Evolutionary conservation across 495 filamentous ascomycete species (phyloP), one percentile per base, ranked within the genome.

Genomic region (Tuber borchii): DNA sequence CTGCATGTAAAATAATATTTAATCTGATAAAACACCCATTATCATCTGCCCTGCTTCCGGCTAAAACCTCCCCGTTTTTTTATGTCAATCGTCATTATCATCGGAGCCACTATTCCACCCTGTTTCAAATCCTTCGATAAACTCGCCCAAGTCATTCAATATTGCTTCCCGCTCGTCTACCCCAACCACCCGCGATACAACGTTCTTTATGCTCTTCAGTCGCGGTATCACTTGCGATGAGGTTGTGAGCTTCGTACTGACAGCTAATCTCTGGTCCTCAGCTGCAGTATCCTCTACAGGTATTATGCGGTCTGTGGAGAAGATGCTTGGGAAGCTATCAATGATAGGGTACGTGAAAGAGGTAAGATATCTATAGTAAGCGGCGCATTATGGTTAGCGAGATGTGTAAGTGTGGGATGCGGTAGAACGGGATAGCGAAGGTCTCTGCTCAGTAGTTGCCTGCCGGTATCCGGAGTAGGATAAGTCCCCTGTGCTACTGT

Each of bases 81-180:
- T 19, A 9, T 71, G 71, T 85, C 80, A 91, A 77, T 95, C 94
- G 77, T 94, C 91, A 51, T 92, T 93, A 17, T 90, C 90, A 70
- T 97, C 93, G 70, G 89, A 92, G 73, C 90, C 94, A 84, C 92
- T 94, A 51, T 90, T 88, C 93, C 93, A 98, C 1, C 93, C 95
- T 71, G 94, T 92, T 80, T 93, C 90, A 82, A 97, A 98, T 75
- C 90, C 90, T 81, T 97, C 95, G 17, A 91, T 89, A 75, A 97
- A 91, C 79, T 92, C 92, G 69, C 90, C 90, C 42, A 99, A 86
- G n/a, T 93, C 91, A 79, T 97, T 94, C 9, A 89, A 87, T 46
- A 99, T 86, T 19, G 86, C 87, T 84, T 99, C 95, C 17, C 91
- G 88, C 78, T 97, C 94, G 75, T 94, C 92, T 12, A 97, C 80